Conservation (phyloP, 2,329 filamentous ascomycete species). For the Ilyonectria robusta region DNA sequence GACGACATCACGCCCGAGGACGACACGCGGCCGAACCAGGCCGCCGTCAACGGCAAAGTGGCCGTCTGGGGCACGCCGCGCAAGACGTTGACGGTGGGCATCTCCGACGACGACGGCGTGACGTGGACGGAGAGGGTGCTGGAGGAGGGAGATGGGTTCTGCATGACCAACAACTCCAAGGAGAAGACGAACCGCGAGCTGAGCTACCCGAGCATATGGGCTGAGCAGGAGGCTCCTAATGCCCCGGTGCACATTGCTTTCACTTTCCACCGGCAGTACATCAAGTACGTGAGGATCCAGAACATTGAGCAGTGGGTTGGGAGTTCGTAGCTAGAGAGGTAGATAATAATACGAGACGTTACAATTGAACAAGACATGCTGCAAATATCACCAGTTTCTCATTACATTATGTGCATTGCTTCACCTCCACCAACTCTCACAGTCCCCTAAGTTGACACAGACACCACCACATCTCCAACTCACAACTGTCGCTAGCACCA, state of each 20-base stretch:
- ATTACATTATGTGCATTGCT: no score
- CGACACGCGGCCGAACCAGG: slow-evolving; percentile 57
- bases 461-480: no score
- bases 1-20: slow-evolving; percentile 60
- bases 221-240: slow-evolving; percentile 34
- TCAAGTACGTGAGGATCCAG: slow-evolving; percentile 55
- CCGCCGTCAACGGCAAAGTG: slow-evolving; percentile 51
- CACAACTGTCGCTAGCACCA: no score
- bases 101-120: slow-evolving; percentile 54
- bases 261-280: slow-evolving; percentile 59
- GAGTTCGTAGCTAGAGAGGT: neutral
- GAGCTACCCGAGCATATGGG: slow-evolving; percentile 59
- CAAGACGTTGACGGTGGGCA: slow-evolving; percentile 52
- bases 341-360: neutral
- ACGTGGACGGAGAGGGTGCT: slow-evolving; percentile 57
- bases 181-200: slow-evolving; percentile 59
- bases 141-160: slow-evolving; percentile 61
- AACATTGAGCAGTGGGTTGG: slow-evolving; percentile 46
- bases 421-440: no score
- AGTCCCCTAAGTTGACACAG: no score
- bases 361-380: no score
- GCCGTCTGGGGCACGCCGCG: slow-evolving; percentile 61
- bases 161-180: slow-evolving; percentile 60
- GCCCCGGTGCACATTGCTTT: slow-evolving; percentile 56
- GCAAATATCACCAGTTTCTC: neutral